Base-by-base conservation (phyloP, 208 protist genomes). In the Leishmania guyanensis region DNA sequence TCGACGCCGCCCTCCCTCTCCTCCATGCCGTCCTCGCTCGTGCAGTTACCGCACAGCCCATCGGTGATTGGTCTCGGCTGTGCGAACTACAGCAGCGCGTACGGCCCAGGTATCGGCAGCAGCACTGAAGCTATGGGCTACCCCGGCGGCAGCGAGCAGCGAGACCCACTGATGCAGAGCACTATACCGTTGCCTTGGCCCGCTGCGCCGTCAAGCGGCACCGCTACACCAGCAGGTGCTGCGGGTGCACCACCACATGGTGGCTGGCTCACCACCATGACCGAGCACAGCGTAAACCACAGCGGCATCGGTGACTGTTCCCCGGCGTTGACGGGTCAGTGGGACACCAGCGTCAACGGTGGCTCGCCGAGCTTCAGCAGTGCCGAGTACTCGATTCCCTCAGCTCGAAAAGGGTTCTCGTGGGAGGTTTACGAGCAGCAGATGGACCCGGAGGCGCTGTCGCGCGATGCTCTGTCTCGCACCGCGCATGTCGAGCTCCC, bases 351-450 rank as follows among this genome's bases (percentile, higher is more conserved):
- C 62, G 46, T 3, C 76, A 43, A 36, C 14, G 64, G 62, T 5
- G 14, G 64, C 14, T 4, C 64, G 43, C 36, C 9, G 20, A 20
- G 48, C 12, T 22, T 51, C 69, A 9, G 8, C 66, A 53, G 33
- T 77, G 33, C 46, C 58, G 54, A 81, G 48, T 76, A 46, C 64
- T 51, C 76, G 14, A 36, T 58, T 36, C 22, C 43, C 36, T 50
- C 54, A 9, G 20, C 77, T 17, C 80, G 74, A 26, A 85, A 81
- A 70, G 80, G 86, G 3, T 96, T 94, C 70, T 90, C 84, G 33
- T 95, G 93, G 91, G 92, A 94, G 79, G 58, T 74, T 3, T 97
- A 94, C 81, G 91, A 95, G 75, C 91, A 92, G 78, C 76, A 85
- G 36, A 73, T 82, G 26, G 56, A 83, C 58, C 71, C 78, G 2